phyloP scores from a whole-genome alignment of 2,329 filamentous ascomycete species.

The Cryphonectria carpinicola region DNA sequence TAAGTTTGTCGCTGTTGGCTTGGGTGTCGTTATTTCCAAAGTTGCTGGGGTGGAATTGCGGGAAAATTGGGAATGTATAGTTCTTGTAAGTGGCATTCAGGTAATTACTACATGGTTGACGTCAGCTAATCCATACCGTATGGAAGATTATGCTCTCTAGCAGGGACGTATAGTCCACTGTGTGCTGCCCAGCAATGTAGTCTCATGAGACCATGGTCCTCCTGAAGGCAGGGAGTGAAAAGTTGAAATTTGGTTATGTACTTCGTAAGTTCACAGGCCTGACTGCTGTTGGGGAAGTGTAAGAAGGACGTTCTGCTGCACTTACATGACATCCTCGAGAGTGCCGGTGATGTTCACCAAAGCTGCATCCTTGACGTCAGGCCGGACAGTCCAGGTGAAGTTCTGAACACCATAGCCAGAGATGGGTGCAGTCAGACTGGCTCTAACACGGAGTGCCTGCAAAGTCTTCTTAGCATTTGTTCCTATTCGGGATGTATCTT shows the following conservation, averaged over 20 bases:
- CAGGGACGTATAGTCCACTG: not conserved
- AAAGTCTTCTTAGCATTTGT: not conserved
- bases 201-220: not conserved
- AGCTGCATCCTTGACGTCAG: constrained; percentile 4
- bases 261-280: not conserved
- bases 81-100: not conserved
- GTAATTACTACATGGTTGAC: not conserved
- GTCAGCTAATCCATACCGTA: not conserved
- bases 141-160: not conserved
- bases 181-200: too few species aligned
- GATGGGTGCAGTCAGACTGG: not conserved
- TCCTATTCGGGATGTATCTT: not conserved
- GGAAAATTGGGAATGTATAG: not conserved
- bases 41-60: not conserved
- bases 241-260: not conserved
- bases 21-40: not conserved
- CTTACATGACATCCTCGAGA: constrained; percentile 18
- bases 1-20: not conserved
- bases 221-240: not conserved
- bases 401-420: constrained; percentile 13
- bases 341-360: constrained; percentile 16
- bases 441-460: not conserved
- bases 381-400: constrained; percentile 14
- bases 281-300: too few species aligned
- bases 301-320: too few species aligned